phyloP scores from a whole-genome alignment of 352 stramenopile species.

The Aphanomyces astaci region DNA sequence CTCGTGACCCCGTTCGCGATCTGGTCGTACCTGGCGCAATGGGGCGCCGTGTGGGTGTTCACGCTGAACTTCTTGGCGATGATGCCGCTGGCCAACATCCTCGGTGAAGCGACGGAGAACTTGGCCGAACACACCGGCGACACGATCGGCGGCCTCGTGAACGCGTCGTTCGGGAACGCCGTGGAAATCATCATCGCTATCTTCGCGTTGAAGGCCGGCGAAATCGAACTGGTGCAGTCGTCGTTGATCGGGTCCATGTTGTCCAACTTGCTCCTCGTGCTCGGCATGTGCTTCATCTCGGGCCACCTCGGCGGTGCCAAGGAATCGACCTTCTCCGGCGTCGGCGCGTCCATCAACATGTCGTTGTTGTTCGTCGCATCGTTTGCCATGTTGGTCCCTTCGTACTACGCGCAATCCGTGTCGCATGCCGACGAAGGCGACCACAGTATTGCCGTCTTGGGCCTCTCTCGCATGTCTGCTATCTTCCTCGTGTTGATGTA shows the following conservation, averaged over 20 bases:
- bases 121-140: constrained; percentile 94
- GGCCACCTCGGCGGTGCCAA: constrained; percentile 60
- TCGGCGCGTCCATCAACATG: constrained; percentile 90
- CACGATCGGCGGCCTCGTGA: constrained; percentile 95
- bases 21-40: constrained; percentile 44
- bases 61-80: constrained; percentile 95
- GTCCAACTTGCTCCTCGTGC: constrained; percentile 95
- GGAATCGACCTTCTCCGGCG: constrained; percentile 89
- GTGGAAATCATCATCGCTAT: constrained; percentile 96
- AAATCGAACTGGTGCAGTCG: constrained; percentile 95
- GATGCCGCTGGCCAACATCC: constrained; percentile 91
- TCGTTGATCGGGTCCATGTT: constrained; percentile 96
- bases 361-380: constrained; percentile 90
- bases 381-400: constrained; percentile 90
- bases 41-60: constrained; percentile 84
- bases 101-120: constrained; percentile 96
- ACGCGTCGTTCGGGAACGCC: constrained; percentile 97
- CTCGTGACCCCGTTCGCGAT: constrained; percentile 46
- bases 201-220: constrained; percentile 87
- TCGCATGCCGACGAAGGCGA: constrained; percentile 54
- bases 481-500: constrained; percentile 90
- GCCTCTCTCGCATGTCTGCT: constrained; percentile 68
- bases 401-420: constrained; percentile 80
- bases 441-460: constrained; percentile 41
- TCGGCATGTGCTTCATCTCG: constrained; percentile 93